Conservation (phyloP, 352 stramenopile genomes). For the Pythium scleroteichum region DNA sequence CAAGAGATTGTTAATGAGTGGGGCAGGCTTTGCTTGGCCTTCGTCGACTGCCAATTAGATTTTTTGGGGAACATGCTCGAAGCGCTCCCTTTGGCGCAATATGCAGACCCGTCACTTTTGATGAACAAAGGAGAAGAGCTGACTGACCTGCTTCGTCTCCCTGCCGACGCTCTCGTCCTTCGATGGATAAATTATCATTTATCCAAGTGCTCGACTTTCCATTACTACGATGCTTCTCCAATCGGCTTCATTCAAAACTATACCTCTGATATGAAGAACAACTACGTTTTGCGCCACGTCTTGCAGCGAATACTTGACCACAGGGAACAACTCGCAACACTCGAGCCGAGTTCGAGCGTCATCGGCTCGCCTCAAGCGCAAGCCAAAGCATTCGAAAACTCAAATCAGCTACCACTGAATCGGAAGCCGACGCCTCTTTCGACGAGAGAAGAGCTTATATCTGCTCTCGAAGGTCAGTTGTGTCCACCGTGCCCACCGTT, state of each 20-base stretch:
- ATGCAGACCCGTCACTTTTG: conserved; percentile 45
- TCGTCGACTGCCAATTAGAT: conserved; percentile 55
- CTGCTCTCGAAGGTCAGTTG: conserved; percentile 39
- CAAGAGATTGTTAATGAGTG: conserved; percentile 69
- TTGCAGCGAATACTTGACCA: conserved; percentile 38
- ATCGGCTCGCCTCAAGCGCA: not conserved
- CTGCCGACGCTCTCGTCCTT: conserved; percentile 61
- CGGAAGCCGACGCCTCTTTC: conserved; percentile 30
- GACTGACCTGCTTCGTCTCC: conserved; percentile 43
- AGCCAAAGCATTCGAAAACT: not conserved
- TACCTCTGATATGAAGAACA: conserved; percentile 58
- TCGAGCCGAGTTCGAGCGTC: not conserved
- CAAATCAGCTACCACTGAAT: not conserved
- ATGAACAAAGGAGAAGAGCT: conserved; percentile 59
- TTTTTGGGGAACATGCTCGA: conserved; percentile 68
- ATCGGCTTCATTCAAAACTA: conserved; percentile 71
- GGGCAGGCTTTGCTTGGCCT: conserved; percentile 51
- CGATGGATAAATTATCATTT: conserved; percentile 75
- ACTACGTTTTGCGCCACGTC: conserved; percentile 60
- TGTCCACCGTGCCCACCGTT: conserved; percentile 44
- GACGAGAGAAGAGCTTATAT: conserved; percentile 42
- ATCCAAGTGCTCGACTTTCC: conserved; percentile 38
- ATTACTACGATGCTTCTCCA: conserved; percentile 14
- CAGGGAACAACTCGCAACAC: not conserved
- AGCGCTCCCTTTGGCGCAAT: conserved; percentile 39